Conservation (phyloP, 352 stramenopile species). For the Globisporangium takayamanum region DNA sequence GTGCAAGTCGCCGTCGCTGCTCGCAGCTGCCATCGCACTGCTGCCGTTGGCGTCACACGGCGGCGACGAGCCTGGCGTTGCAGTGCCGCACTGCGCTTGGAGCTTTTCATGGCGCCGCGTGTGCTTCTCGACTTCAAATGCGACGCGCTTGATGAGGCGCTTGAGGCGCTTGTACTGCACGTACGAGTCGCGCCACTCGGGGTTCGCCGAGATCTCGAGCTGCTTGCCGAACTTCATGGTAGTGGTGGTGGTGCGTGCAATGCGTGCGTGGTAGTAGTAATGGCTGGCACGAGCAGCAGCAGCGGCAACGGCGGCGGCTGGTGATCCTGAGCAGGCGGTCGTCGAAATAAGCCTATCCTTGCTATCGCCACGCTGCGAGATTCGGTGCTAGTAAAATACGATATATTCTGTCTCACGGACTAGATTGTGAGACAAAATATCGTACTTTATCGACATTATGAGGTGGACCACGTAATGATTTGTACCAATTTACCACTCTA, state of each 20-base stretch:
- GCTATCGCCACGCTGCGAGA: too few species aligned
- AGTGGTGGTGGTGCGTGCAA: not conserved
- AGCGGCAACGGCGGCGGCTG: too few species aligned
- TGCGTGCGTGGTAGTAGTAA: too few species aligned
- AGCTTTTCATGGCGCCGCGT: conserved; percentile 54
- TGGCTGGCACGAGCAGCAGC: too few species aligned
- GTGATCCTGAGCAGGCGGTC: too few species aligned
- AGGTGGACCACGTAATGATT: too few species aligned
- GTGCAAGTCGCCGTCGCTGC: conserved; percentile 18
- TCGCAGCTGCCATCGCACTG: not conserved
- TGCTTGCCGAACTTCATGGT: conserved; percentile 93
- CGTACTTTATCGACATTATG: too few species aligned
- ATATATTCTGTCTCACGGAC: too few species aligned
- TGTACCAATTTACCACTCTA: too few species aligned
- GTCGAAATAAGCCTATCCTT: too few species aligned
- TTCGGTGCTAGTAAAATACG: too few species aligned
- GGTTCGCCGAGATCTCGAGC: conserved; percentile 85
- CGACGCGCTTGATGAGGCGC: conserved; percentile 86
- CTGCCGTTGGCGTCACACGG: not conserved
- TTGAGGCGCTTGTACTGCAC: conserved; percentile 92
- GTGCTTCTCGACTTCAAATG: conserved; percentile 85
- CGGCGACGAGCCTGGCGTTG: conserved; percentile 4
- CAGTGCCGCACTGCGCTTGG: conserved; percentile 16
- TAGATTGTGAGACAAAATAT: too few species aligned
- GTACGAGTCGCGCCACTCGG: conserved; percentile 86